Conservation (phyloP, 2,329 filamentous ascomycete species). For the Harringtonia aguacate region DNA sequence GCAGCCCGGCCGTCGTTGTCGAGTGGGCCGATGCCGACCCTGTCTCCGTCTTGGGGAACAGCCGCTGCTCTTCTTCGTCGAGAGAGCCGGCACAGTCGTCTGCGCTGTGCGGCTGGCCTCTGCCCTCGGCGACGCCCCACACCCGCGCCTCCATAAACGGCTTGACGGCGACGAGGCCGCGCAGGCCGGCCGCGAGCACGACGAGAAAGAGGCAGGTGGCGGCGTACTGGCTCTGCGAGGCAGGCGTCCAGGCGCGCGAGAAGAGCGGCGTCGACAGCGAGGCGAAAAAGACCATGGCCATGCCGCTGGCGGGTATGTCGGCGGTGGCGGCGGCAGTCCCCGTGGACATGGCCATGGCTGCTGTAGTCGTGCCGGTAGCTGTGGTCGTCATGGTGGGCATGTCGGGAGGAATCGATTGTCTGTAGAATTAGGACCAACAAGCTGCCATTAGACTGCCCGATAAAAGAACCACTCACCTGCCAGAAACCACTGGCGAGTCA, state of each 20-base stretch:
- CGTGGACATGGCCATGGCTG: not conserved
- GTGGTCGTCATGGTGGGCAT: too few species aligned
- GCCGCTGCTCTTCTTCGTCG: conserved; percentile 15
- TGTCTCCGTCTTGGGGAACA: conserved; percentile 14
- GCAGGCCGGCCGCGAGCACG: conserved; percentile 57
- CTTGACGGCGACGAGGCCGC: conserved; percentile 61
- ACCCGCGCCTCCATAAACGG: conserved; percentile 51
- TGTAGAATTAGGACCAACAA: too few species aligned
- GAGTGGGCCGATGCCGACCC: not conserved
- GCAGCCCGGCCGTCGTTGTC: too few species aligned
- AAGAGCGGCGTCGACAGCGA: conserved; percentile 37
- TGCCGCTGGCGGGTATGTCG: conserved; percentile 7
- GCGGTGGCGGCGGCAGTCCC: not conserved
- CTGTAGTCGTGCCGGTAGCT: too few species aligned
- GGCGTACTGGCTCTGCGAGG: conserved; percentile 60
- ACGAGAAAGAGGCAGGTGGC: conserved; percentile 89
- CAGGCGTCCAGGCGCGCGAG: conserved; percentile 63
- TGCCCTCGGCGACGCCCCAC: conserved; percentile 55
- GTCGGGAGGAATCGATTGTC: too few species aligned
- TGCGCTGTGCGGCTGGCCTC: too few species aligned
- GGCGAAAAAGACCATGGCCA: conserved; percentile 44
- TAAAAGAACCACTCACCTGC: too few species aligned
- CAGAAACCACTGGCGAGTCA: too few species aligned
- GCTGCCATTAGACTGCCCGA: too few species aligned
- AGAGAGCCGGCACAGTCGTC: too few species aligned